Conservation (phyloP, 2,329 filamentous ascomycete species). For the Ophiocordyceps sinensis region DNA sequence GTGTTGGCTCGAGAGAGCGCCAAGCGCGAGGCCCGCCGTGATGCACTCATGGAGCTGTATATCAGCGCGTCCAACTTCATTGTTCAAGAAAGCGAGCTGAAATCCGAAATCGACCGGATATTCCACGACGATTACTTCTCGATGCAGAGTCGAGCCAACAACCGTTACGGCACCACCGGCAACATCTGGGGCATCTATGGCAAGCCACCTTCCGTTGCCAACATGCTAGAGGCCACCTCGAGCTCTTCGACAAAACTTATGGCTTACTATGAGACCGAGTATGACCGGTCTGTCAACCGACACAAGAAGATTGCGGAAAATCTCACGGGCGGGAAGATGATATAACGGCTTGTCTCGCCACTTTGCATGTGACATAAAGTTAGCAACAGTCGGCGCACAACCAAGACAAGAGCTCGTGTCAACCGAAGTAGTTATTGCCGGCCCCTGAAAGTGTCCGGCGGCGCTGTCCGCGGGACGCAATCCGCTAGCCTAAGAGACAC, state of each 20-base stretch:
- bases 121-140: conserved; percentile 52
- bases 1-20: conserved; percentile 24
- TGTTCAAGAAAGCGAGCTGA: conserved; percentile 62
- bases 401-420: no score
- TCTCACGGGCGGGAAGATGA: conserved; percentile 44
- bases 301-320: conserved; percentile 44
- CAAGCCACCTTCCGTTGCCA: conserved; percentile 27
- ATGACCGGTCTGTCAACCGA: conserved; percentile 30
- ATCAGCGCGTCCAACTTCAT: conserved; percentile 82
- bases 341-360: conserved; percentile 10
- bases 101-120: conserved; percentile 55
- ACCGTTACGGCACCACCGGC: conserved; percentile 19
- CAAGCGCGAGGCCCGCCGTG: conserved; percentile 46
- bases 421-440: no score
- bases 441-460: no score
- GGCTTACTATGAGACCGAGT: conserved; percentile 22
- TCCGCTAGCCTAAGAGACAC: no score
- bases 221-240: conserved; percentile 26
- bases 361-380: neutral
- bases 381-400: neutral
- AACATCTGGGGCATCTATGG: conserved; percentile 39
- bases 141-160: conserved; percentile 16
- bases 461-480: no score
- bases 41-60: conserved; percentile 76
- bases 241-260: conserved; percentile 20